Evolutionary conservation across 768 basidiomycete genomes (phyloP).

Genomic region (Lentinula detonsa): DNA sequence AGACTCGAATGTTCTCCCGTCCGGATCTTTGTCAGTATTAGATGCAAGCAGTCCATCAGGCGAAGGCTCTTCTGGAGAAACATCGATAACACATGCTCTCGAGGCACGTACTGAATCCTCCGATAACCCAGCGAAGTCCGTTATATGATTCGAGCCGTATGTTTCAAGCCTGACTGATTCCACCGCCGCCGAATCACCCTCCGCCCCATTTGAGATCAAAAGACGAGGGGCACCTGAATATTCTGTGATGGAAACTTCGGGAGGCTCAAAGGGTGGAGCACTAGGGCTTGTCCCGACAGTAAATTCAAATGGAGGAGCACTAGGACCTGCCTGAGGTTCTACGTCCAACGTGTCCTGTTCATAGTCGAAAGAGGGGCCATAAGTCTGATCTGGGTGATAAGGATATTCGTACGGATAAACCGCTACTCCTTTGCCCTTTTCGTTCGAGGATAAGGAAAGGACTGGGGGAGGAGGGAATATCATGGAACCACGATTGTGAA

Average conservation of each 20-base stretch:
- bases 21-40: neutral
- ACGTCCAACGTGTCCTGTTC: slow-evolving; percentile 23
- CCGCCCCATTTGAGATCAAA: slow-evolving; percentile 11
- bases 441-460: slow-evolving; percentile 10
- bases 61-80: neutral
- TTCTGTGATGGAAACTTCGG: slow-evolving; percentile 1
- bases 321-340: slow-evolving; percentile 31
- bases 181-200: neutral
- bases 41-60: neutral
- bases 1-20: neutral
- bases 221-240: slow-evolving; percentile 45
- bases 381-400: slow-evolving; percentile 18
- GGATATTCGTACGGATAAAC: slow-evolving; percentile 36
- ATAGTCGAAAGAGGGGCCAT: neutral
- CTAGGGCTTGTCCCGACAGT: slow-evolving; percentile 14
- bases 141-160: neutral
- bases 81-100: neutral
- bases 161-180: slow-evolving; percentile 4
- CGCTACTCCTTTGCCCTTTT: slow-evolving; percentile 34
- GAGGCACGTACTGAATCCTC: neutral
- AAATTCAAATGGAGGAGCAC: slow-evolving; percentile 40
- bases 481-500: neutral
- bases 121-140: neutral
- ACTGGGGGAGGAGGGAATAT: neutral
- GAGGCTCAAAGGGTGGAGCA: slow-evolving; percentile 23